Base-by-base conservation (phyloP, 2,329 filamentous ascomycete genomes). In the Orbilia ellipsospora region DNA sequence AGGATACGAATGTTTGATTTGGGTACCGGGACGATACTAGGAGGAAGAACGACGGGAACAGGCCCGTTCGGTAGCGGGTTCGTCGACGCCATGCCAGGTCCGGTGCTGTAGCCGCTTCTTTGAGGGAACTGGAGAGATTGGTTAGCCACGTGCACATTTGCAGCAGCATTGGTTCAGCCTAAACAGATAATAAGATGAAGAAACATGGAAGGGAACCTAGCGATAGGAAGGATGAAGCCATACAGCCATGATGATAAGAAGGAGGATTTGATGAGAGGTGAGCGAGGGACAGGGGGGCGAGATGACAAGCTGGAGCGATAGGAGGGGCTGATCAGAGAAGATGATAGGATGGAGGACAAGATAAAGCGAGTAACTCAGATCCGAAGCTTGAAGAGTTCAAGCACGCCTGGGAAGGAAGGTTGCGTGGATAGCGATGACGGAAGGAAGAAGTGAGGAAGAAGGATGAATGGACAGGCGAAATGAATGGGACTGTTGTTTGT, bases 1-100 rank as follows among this genome's bases (percentile, higher is more conserved):
- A 91, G 85, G 63, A 91, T 86, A 83, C 89, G 85, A 77, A 89
- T 87, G 48, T 88, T 88, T 16, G 65, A 66, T 63, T 77, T 72
- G 23, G 64, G 64, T 7, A 75, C 60, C 1, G 57, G 59, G 16
- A 77, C 45, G 56, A 66, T 69, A 18, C 59, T 77, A 42, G 64
- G 74, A n/a, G 68, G 67, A n/a, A 69, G 64, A 36, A 73, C 63
- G 18, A 77, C 74, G 5, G 74, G 67, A 16, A 73, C 64, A n/a
- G 74, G 74, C 45, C 64, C 64, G 44, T 73, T 73, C 28, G 64
- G 74, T 23, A 74, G 52, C 6, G 66, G 62, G 26, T 67, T 65
- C 31, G 64, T 48, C 13, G 66, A 57, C 59, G 67, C 57, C 72
- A 75, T 75, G 36, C 64, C 64, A 6, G 59, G 26, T 36, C 51